Evolutionary conservation across 176 grass and related monocot genomes (phyloP).

Genomic region (Phoenix dactylifera): DNA sequence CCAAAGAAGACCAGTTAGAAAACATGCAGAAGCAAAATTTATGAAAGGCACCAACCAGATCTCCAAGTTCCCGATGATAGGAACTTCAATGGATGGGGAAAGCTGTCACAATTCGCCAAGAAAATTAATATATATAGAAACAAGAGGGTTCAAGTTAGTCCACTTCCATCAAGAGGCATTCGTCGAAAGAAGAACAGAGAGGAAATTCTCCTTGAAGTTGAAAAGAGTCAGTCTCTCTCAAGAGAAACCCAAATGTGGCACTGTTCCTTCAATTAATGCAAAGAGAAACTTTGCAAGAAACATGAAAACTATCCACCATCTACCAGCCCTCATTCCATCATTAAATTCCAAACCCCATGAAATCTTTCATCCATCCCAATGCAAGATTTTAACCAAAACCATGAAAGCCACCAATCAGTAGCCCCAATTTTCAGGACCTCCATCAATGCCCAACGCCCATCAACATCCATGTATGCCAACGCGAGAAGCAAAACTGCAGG

Average conservation of each 20-base stretch:
- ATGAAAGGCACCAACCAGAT: too few relatives aligned
- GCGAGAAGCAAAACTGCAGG: too few relatives aligned
- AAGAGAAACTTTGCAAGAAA: constrained; percentile 9
- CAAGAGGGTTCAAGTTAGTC: not conserved
- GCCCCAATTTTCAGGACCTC: too few relatives aligned
- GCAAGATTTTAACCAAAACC: not conserved
- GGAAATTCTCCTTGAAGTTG: constrained; percentile 5
- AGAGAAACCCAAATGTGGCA: constrained; percentile 12
- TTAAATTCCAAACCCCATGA: constrained; percentile 10
- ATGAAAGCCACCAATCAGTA: not conserved
- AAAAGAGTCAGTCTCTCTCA: constrained; percentile 10
- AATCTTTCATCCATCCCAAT: constrained; percentile 1
- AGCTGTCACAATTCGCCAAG: too few relatives aligned
- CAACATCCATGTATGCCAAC: too few relatives aligned
- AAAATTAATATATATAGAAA: not conserved
- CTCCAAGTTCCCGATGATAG: too few relatives aligned
- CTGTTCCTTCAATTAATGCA: constrained; percentile 17
- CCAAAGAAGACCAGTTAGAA: too few relatives aligned
- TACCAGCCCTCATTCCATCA: constrained; percentile 1
- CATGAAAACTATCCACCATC: not conserved
- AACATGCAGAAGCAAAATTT: too few relatives aligned
- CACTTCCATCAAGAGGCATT: not conserved
- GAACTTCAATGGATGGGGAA: too few relatives aligned
- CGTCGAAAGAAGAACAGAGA: too few relatives aligned
- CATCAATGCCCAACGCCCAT: too few relatives aligned